Evolutionary conservation across 371 early-diverging fungal species (phyloP), one percentile per base, ranked within the genome.

Genomic region (Mortierella sp.): DNA sequence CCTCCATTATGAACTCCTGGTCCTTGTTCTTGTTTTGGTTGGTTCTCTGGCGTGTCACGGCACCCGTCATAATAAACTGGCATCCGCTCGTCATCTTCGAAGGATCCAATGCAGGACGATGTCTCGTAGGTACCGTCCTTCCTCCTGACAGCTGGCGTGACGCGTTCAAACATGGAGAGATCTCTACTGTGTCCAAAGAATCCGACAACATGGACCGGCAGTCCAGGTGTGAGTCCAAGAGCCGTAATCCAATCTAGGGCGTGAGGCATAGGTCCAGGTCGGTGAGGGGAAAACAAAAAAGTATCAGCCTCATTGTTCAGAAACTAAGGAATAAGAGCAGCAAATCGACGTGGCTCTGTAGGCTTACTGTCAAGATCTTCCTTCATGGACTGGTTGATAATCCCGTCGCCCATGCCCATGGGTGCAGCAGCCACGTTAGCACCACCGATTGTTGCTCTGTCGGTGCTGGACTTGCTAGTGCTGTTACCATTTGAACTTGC

Each of bases 341-440:
- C 1, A 55, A n/a, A 54, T 54, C n/a, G 2, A n/a, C 46, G 3
- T 68, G 51, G 4, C 49, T 70, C 6, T 32, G 54, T n/a, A 44
- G 72, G 35, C 80, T 24, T 84, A 84, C 85, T 76, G 16, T 78
- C 78, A 58, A 81, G 35, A 46, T 84, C 85, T 46, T 81, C 81
- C 38, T 74, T 81, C 85, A 84, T 84, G 29, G 70, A 63, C 77
- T 84, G 85, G 71, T 84, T 84, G 38, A 78, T 35, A 43, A 84
- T 81, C 54, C 85, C 85, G 48, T 84, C 85, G 11, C 85, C 85
- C 85, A 84, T 84, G 49, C 75, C 79, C 2, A 54, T 43, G 14
- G 49, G 1, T 18, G 32, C 24, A 16, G 70, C 46, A 3, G 55
- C 27, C 2, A 43, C 18, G 24, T 6, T 58, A 14, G 51, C 21